phyloP scores from a whole-genome alignment of 2,329 filamentous ascomycete species.

The Xylariales sp. region DNA sequence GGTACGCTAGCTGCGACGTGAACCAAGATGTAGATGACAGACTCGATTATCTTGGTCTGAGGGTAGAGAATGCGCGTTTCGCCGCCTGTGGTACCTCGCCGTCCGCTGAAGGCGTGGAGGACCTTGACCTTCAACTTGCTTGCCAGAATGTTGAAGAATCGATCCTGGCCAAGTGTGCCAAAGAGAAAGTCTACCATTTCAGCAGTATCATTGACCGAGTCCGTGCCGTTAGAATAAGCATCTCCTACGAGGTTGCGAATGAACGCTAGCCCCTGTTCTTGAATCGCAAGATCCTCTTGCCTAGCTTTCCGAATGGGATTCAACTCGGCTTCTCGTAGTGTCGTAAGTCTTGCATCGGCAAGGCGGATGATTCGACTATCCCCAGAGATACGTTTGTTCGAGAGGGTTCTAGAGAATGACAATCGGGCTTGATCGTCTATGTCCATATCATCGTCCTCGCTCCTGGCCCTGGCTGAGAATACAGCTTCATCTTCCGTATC shows the following conservation, averaged over 20 bases:
- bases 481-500: conserved; percentile 52
- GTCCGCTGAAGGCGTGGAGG: conserved; percentile 48
- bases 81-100: conserved; percentile 17
- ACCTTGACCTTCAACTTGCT: conserved; percentile 67
- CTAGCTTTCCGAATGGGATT: conserved; percentile 64
- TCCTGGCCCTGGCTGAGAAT: conserved; percentile 31
- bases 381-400: conserved; percentile 8
- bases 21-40: conserved; percentile 77
- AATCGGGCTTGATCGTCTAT: conserved; percentile 41
- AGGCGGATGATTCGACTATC: conserved; percentile 33
- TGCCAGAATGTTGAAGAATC: conserved; percentile 75
- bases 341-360: conserved; percentile 44
- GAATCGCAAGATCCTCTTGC: conserved; percentile 76
- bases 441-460: conserved; percentile 52
- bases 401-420: conserved; percentile 13
- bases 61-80: conserved; percentile 52
- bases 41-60: conserved; percentile 66
- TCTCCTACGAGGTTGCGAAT: conserved; percentile 84
- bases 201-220: conserved; percentile 45
- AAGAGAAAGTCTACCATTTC: conserved; percentile 86
- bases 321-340: conserved; percentile 61
- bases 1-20: conserved; percentile 83
- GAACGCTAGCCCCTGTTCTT: conserved; percentile 87
- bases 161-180: conserved; percentile 67
- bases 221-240: conserved; percentile 42